Conservation (phyloP, 345 rosid species). For the Ceriops decandra region DNA sequence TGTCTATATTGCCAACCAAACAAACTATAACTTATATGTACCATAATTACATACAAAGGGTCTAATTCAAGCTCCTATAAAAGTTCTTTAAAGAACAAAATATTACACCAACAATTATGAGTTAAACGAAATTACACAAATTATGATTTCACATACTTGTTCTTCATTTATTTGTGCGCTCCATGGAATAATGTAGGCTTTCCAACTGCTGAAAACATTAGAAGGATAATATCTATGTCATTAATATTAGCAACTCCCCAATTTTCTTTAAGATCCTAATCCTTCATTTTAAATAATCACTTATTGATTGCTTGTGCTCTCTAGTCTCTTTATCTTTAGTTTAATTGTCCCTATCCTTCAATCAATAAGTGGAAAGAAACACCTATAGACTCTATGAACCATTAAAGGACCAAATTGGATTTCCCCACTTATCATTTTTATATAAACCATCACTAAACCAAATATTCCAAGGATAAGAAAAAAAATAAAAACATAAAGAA, state of each 20-base stretch:
- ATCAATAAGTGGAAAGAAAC: background rate
- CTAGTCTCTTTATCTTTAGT: conserved; percentile 77
- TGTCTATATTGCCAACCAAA: too few species aligned
- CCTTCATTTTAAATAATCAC: conserved; percentile 78
- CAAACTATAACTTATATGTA: too few species aligned
- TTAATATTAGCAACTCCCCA: conserved; percentile 74
- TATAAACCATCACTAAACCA: too few species aligned
- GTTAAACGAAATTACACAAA: background rate
- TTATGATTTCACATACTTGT: background rate
- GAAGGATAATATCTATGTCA: conserved; percentile 72
- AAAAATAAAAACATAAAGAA: too few species aligned
- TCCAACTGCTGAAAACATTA: conserved; percentile 85
- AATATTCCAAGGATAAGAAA: background rate
- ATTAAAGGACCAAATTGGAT: background rate
- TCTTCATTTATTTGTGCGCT: conserved; percentile 27
- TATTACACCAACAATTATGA: background rate
- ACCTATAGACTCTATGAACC: background rate
- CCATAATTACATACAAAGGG: too few species aligned
- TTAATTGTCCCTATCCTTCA: conserved; percentile 90
- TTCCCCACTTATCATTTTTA: too few species aligned
- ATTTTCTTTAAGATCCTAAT: conserved; percentile 87
- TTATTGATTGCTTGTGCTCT: conserved; percentile 65
- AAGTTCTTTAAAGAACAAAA: too few species aligned
- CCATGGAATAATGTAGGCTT: conserved; percentile 56
- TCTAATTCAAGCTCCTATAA: too few species aligned